Evolutionary conservation across 177 flowering plant genomes (phyloP).

Genomic region (Tripterygium wilfordii): DNA sequence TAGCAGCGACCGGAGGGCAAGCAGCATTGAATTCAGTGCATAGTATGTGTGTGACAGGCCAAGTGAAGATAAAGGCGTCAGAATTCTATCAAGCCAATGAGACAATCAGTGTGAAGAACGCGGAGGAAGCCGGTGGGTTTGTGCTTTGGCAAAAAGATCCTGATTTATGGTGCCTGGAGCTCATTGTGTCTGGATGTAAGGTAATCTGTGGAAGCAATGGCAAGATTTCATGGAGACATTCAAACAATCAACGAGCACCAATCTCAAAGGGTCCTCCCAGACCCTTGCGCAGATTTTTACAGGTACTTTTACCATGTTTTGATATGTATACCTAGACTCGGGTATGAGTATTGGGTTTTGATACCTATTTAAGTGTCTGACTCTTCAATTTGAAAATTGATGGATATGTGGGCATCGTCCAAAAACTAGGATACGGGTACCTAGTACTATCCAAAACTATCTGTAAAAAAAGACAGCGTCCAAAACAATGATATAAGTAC

Average conservation of each 20-base stretch:
- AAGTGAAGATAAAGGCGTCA: slow-evolving; percentile 61
- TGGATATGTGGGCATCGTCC: no score
- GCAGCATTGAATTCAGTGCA: slow-evolving; percentile 48
- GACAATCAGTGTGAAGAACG: slow-evolving; percentile 18
- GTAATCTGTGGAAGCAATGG: slow-evolving; percentile 65
- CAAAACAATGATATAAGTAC: no score
- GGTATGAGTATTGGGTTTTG: no score
- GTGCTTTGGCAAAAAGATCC: slow-evolving; percentile 89
- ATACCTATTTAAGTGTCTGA: no score
- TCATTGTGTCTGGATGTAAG: slow-evolving; percentile 64
- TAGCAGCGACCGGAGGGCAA: slow-evolving; percentile 81
- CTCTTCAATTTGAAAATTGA: no score
- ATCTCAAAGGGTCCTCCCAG: slow-evolving; percentile 48
- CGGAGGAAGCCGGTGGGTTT: slow-evolving; percentile 61
- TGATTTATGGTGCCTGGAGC: slow-evolving; percentile 73
- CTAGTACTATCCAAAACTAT: no score
- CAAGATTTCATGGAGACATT: slow-evolving; percentile 61
- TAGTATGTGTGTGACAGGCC: slow-evolving; percentile 84
- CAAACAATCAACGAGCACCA: slow-evolving; percentile 45
- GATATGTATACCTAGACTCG: no score
- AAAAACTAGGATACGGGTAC: no score
- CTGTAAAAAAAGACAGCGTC: no score
- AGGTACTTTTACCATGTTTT: slow-evolving; percentile 34
- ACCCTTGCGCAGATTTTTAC: slow-evolving; percentile 63
- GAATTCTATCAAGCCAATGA: slow-evolving; percentile 47